Evolutionary conservation across 208 protist species (phyloP), one percentile per base, ranked within the genome.

Genomic region (Trypanosomatidae sp.): DNA sequence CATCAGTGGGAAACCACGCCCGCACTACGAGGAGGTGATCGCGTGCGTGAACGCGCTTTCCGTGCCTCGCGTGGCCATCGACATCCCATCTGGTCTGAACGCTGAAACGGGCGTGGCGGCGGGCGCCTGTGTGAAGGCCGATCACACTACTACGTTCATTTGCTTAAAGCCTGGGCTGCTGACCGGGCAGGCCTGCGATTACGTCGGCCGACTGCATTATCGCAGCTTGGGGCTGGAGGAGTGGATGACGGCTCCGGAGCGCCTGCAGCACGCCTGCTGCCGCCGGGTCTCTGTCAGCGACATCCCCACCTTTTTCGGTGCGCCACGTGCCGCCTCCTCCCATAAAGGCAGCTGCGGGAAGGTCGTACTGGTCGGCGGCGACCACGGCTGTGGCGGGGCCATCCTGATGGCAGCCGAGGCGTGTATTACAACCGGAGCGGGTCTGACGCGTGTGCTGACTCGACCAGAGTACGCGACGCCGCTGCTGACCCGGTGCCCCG

Each of bases 61-160:
- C 19, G 85, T 85, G 58, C 79, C 80, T 3, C 83, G 89, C 22
- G 82, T 96, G 49, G 79, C 92, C 13, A 93, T 96, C 72, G 92
- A 96, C 69, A 88, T 96, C 58, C 92, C 92, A 9, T 93, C 90
- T 22, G 92, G 92, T 3, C 81, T 96, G n/a, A 87, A 96, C 73
- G 89, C 89, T 1, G 88, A 93, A 67, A 94, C 92, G 1, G 92
- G 92, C 1, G 76, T 55, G 65, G 83, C 78, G 2, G 76, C 82
- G 3, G 91, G 88, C 8, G 70, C 59, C 36, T 96, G 92, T 75
- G 70, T 96, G 62, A 59, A 43, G 36, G 92, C 92, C 0, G 80
- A 92, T 36, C 84, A 91, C 81, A 96, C 92, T 1, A 77, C 88
- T 19, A 91, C 90, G 6, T 94, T 94, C 71, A 92, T 96, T 52